These are phyloP conservation scores for Penicillium samsonianum DNA, from an alignment of 495 filamentous ascomycete genomes.

Conservation along the genomic window DNA sequence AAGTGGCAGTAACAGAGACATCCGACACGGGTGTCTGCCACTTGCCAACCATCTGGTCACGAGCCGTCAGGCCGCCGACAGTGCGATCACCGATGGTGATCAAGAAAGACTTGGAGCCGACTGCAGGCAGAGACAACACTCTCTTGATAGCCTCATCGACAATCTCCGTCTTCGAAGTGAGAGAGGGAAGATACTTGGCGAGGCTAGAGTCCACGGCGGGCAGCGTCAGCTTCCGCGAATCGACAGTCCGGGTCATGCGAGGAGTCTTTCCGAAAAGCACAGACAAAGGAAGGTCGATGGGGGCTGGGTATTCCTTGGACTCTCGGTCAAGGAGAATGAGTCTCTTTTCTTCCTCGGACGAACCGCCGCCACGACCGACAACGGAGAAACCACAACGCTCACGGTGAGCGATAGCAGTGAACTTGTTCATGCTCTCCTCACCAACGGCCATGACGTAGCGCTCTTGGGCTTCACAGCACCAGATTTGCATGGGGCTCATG, in stretches of 20 bases:
- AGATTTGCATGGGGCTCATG: constrained; percentile 95
- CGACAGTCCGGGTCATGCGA: constrained; percentile 77
- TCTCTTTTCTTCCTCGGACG: constrained; percentile 61
- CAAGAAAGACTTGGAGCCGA: constrained; percentile 94
- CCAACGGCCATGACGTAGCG: constrained; percentile 87
- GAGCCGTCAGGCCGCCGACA: constrained; percentile 82
- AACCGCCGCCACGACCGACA: constrained; percentile 73
- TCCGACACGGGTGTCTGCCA: constrained; percentile 97
- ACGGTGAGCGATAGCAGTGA: constrained; percentile 77
- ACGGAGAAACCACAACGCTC: constrained; percentile 95
- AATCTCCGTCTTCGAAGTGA: constrained; percentile 59
- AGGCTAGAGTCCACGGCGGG: constrained; percentile 72
- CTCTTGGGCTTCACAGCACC: constrained; percentile 97
- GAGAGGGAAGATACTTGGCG: constrained; percentile 61
- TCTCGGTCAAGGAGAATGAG: constrained; percentile 83
- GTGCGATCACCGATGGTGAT: constrained; percentile 95
- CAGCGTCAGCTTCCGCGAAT: constrained; percentile 67
- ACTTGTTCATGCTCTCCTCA: constrained; percentile 74
- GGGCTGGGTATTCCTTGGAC: constrained; percentile 69
- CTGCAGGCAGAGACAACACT: constrained; percentile 81
- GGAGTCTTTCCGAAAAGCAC: constrained; percentile 89
- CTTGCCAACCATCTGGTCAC: constrained; percentile 94
- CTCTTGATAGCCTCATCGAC: constrained; percentile 73
- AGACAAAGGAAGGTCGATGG: constrained; percentile 90
- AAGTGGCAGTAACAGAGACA: constrained; percentile 85